These are phyloP conservation scores for Rhododendron ovatum DNA, from an alignment of 148 eudicot genomes.

Conservation along the genomic window DNA sequence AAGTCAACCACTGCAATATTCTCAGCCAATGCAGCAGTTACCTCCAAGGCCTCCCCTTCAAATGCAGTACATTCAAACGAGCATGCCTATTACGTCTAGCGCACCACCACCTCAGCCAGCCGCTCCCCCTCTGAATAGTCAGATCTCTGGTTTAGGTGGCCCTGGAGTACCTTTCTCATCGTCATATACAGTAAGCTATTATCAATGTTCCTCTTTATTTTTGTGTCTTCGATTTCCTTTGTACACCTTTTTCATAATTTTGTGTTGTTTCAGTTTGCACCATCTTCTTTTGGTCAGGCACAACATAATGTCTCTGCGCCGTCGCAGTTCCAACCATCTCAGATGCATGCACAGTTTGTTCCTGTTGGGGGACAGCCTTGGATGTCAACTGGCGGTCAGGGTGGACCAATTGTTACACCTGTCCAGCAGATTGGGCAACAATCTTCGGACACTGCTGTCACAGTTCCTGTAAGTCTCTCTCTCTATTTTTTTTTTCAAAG, in stretches of 20 bases:
- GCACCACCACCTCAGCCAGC: constrained; percentile 47
- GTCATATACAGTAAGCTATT: constrained; percentile 60
- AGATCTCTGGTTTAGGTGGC: constrained; percentile 44
- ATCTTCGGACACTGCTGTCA: constrained; percentile 34
- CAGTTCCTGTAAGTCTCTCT: constrained; percentile 32
- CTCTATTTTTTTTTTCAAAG: too few species aligned
- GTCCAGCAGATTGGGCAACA: constrained; percentile 55
- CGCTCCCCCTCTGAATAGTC: constrained; percentile 34
- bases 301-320: constrained; percentile 22
- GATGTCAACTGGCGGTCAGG: constrained; percentile 62
- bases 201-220: not conserved
- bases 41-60: constrained; percentile 54
- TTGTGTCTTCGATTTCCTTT: not conserved
- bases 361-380: constrained; percentile 69
- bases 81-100: constrained; percentile 50
- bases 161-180: constrained; percentile 66
- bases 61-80: constrained; percentile 56
- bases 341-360: constrained; percentile 41
- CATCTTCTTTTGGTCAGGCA: constrained; percentile 34
- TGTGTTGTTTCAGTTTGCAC: constrained; percentile 24
- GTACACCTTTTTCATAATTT: not conserved
- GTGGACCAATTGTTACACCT: constrained; percentile 39
- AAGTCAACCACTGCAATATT: constrained; percentile 54
- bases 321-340: constrained; percentile 66
- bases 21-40: constrained; percentile 79